Conservation (phyloP, 495 filamentous ascomycete species). For the Penicillium waksmanii region DNA sequence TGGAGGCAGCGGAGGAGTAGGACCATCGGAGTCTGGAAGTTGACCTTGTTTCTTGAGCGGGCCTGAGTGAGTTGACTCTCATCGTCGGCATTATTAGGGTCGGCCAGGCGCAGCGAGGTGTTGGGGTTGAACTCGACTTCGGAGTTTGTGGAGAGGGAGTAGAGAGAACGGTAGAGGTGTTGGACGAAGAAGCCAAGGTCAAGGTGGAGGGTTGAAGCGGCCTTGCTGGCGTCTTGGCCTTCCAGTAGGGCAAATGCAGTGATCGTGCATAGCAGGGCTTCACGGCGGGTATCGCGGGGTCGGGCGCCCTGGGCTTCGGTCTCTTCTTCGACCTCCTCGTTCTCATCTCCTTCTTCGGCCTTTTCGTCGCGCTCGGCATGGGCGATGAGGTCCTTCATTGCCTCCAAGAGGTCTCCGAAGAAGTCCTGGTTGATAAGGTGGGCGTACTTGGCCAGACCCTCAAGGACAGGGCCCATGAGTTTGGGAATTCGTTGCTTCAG, state of each 20-base stretch:
- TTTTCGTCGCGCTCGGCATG: constrained; percentile 60
- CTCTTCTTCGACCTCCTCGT: constrained; percentile 40
- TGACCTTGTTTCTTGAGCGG: constrained; percentile 67
- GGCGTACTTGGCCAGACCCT: constrained; percentile 89
- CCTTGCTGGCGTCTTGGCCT: constrained; percentile 76
- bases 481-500: constrained; percentile 74
- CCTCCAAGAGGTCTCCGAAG: constrained; percentile 94
- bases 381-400: constrained; percentile 85
- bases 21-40: constrained; percentile 89
- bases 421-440: constrained; percentile 98
- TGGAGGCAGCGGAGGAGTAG: constrained; percentile 85
- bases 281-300: constrained; percentile 71
- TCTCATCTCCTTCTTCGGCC: constrained; percentile 50
- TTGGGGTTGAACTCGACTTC: constrained; percentile 80
- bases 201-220: constrained; percentile 71
- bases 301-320: constrained; percentile 43
- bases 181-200: constrained; percentile 94
- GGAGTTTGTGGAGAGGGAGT: constrained; percentile 74
- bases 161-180: constrained; percentile 84
- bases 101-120: constrained; percentile 77
- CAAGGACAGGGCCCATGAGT: constrained; percentile 91
- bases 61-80: constrained; percentile 27
- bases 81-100: constrained; percentile 63
- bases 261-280: constrained; percentile 90
- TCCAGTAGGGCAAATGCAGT: constrained; percentile 93